Base-by-base conservation (phyloP, 75 land plant genomes). In the Chamaecyparis obtusa region DNA sequence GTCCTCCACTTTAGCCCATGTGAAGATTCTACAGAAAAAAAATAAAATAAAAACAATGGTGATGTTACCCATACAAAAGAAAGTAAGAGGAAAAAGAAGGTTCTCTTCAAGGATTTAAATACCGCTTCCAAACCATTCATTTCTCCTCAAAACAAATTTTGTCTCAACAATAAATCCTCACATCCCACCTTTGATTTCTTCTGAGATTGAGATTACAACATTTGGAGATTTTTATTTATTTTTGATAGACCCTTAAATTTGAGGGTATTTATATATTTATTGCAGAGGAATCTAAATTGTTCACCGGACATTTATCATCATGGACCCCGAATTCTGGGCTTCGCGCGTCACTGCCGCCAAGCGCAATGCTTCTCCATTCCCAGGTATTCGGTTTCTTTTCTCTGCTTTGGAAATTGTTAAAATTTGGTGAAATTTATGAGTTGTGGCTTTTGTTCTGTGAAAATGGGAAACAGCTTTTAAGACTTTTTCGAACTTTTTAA, bases 251-350 rank as follows among this genome's bases (percentile, higher is more conserved):
- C 19, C 46, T 43, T 24, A 9, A 43, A 79, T 39, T 79, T 9
- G n/a, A 21, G 82, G 82, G 39, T 35, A 39, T 39, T 24, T 9
- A 24, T 39, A 24, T 21, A 79, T 79, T 79, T 79, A 79, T 41
- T 43, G 36, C 46, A 79, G 48, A 39, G 46, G 48, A 41, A 21
- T 21, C 46, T 46, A 39, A 37, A 78, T 78, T 39, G 7, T 21
- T 78, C 39, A 35, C 5, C 4, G 27, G 9, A 21, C n/a, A 19
- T 41, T 41, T 19, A 41, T 79, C 43, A 24, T 43, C 6, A 79
- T 79, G 82, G 82, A 79, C 27, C 46, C 82, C 17, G 82, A 79
- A 43, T 79, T 79, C 46, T 79, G 82, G 82, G n/a, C 82, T 6
- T 79, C 82, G 27, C 82, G 82, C 9, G 46, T 79, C n/a, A 79